phyloP scores from a whole-genome alignment of 352 stramenopile genomes.

The Halophytophthora batemanensis region DNA sequence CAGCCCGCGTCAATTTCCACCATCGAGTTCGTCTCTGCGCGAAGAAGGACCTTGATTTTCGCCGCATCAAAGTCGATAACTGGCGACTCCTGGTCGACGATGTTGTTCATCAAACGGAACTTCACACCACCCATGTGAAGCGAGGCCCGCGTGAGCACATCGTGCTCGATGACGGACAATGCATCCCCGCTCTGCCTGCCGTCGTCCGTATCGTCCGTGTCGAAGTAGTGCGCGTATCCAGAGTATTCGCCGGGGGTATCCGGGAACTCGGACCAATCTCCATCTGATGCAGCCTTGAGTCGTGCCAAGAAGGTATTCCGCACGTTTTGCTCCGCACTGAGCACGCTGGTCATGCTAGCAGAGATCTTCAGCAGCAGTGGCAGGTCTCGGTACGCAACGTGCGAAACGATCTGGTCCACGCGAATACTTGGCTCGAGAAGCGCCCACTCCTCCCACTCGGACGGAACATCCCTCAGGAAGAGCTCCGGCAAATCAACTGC shows the following conservation, averaged over 20 bases:
- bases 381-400: constrained; percentile 69
- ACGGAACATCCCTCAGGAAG: constrained; percentile 28
- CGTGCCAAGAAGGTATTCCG: constrained; percentile 32
- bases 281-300: constrained; percentile 35
- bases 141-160: constrained; percentile 30
- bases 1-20: constrained; percentile 38
- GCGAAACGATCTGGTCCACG: constrained; percentile 54
- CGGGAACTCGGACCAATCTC: constrained; percentile 41
- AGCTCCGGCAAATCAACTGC: constrained; percentile 16
- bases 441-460: constrained; percentile 51
- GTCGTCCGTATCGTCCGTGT: constrained; percentile 9
- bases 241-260: constrained; percentile 27
- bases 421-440: constrained; percentile 33
- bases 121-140: constrained; percentile 40
- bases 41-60: constrained; percentile 29
- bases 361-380: constrained; percentile 61
- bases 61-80: constrained; percentile 66
- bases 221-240: constrained; percentile 37
- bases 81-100: constrained; percentile 75
- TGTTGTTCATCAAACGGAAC: constrained; percentile 81
- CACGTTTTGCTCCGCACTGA: constrained; percentile 41
- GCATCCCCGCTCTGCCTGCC: constrained; percentile 10
- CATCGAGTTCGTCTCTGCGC: constrained; percentile 30
- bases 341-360: constrained; percentile 29
- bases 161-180: constrained; percentile 3